Percentiles rank a stretch among this genome's conserved stretches.
Conservation (phyloP, 2,329 filamentous ascomycete genomes). For the Aspergillus thermomutatus region DNA sequence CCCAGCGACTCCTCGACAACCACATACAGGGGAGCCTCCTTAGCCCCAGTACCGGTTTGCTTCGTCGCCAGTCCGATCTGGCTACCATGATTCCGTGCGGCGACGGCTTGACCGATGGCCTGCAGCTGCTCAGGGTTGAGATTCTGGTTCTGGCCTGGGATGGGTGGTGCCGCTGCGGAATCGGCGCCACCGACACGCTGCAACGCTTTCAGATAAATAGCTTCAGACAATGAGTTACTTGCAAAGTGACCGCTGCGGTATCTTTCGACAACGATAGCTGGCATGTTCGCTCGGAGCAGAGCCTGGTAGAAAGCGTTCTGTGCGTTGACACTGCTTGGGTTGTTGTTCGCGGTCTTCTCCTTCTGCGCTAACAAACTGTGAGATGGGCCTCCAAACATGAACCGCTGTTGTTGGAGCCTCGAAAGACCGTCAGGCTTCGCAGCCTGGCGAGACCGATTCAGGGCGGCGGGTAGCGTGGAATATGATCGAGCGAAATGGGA, state of each 20-base stretch:
- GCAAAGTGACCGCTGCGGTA: conserved; percentile 86
- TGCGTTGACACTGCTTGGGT: conserved; percentile 78
- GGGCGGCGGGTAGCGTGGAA: conserved; percentile 30
- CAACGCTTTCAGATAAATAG: conserved; percentile 74
- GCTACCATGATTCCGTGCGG: conserved; percentile 65
- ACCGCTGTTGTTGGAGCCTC: conserved; percentile 34
- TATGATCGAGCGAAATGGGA: conserved; percentile 25
- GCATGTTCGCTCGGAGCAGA: conserved; percentile 86
- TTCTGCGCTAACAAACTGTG: conserved; percentile 71
- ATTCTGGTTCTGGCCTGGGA: conserved; percentile 24
- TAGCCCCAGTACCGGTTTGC: conserved; percentile 62
- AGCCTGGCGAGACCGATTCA: conserved; percentile 22
- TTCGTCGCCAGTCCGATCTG: conserved; percentile 54
- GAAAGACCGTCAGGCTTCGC: conserved; percentile 23
- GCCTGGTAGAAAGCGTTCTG: conserved; percentile 95
- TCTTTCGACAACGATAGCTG: conserved; percentile 84
- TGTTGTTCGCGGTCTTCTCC: conserved; percentile 90
- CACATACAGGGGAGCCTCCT: conserved; percentile 86
- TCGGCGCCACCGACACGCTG: conserved; percentile 52
- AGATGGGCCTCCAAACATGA: conserved; percentile 38
- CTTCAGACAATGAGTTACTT: conserved; percentile 71
- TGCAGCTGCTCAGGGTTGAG: conserved; percentile 65
- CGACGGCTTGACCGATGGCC: conserved; percentile 77
- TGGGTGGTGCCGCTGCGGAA: conserved; percentile 20
- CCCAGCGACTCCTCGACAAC: conserved; percentile 88